phyloP scores from a whole-genome alignment of 441 rosid genomes.

The Adansonia madagascariensis region DNA sequence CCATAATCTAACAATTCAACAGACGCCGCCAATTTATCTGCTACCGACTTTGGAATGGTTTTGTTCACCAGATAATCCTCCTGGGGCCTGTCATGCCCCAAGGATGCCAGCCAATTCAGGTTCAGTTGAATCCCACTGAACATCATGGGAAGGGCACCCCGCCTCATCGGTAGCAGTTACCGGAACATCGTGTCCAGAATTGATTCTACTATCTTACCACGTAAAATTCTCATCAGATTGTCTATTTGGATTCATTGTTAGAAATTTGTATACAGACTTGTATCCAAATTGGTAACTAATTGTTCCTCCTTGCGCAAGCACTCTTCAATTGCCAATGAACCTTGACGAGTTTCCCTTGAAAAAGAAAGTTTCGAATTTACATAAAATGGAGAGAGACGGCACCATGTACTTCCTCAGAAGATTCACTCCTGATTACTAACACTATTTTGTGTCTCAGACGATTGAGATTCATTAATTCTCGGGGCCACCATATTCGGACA shows the following conservation, averaged over 20 bases:
- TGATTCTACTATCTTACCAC: constrained; percentile 31
- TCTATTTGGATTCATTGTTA: constrained; percentile 33
- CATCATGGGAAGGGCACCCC: constrained; percentile 27
- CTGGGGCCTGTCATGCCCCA: constrained; percentile 19
- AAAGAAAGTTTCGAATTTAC: constrained; percentile 23
- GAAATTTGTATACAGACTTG: constrained; percentile 32
- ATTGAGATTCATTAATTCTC: constrained; percentile 39
- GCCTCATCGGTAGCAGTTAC: constrained; percentile 36
- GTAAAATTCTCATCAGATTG: constrained; percentile 27
- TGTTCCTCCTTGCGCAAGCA: constrained; percentile 31
- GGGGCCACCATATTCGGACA: constrained; percentile 47
- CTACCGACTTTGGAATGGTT: constrained; percentile 20
- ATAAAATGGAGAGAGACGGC: constrained; percentile 16
- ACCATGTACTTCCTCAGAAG: constrained; percentile 24
- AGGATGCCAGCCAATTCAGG: constrained; percentile 25
- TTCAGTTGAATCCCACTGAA: constrained; percentile 27
- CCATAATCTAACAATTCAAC: constrained; percentile 35
- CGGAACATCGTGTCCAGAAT: constrained; percentile 31
- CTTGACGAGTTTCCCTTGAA: constrained; percentile 31
- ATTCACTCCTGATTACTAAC: constrained; percentile 21
- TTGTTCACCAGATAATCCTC: constrained; percentile 28
- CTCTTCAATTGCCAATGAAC: constrained; percentile 31
- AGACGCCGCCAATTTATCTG: constrained; percentile 32
- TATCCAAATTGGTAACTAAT: constrained; percentile 21
- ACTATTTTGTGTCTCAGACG: constrained; percentile 41